These are phyloP conservation scores for Ophiosphaerella korrae DNA, from an alignment of 2,329 filamentous ascomycete species.

Conservation along the genomic window DNA sequence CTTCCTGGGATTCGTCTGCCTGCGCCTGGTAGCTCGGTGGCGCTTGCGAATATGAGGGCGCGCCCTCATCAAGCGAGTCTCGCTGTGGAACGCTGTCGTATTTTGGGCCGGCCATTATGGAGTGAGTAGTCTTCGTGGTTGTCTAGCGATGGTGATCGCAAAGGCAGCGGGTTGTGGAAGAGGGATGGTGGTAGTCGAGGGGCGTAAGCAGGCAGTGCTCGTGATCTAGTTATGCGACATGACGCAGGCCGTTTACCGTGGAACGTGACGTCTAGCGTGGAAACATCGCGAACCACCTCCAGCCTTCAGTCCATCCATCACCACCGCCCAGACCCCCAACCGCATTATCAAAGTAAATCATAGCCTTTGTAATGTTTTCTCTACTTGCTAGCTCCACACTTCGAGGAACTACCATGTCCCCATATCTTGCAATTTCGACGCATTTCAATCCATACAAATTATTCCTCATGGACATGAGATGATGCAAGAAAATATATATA, in stretches of 20 bases:
- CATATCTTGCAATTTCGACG: too few relatives aligned
- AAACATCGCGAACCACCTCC: background rate
- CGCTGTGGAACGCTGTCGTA: conserved; percentile 83
- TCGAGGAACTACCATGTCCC: too few relatives aligned
- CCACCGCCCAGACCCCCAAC: too few relatives aligned
- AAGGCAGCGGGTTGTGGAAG: background rate
- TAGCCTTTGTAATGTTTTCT: too few relatives aligned
- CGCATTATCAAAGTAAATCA: too few relatives aligned
- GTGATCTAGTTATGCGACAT: background rate
- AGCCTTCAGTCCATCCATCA: too few relatives aligned
- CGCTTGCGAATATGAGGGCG: conserved; percentile 67
- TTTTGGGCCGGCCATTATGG: conserved; percentile 74
- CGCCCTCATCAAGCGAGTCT: conserved; percentile 76
- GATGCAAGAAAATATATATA: too few relatives aligned
- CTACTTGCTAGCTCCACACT: too few relatives aligned
- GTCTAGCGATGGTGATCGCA: background rate
- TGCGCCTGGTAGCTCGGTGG: conserved; percentile 79
- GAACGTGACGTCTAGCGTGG: background rate
- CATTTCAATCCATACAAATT: too few relatives aligned
- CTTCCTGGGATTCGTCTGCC: conserved; percentile 61
- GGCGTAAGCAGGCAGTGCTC: background rate
- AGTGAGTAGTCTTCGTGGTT: background rate
- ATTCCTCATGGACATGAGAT: too few relatives aligned
- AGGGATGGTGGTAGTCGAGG: background rate
- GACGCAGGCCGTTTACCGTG: background rate